phyloP scores from a whole-genome alignment of 2,329 filamentous ascomycete species.

The Stachybotrys chartarum region DNA sequence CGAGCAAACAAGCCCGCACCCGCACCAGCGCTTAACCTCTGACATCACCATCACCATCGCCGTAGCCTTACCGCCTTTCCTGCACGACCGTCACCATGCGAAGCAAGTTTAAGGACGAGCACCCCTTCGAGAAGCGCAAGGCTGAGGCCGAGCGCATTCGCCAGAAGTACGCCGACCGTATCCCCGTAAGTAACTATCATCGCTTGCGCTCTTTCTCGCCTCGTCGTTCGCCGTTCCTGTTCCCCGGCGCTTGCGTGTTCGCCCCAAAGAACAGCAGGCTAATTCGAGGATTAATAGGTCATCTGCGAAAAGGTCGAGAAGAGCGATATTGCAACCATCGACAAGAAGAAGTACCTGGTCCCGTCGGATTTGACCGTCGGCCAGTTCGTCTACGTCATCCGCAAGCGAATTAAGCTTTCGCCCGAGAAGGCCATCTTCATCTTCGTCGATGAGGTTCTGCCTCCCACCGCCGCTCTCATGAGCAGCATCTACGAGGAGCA shows the following conservation, averaged over 20 bases:
- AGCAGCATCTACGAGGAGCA: conserved; percentile 99
- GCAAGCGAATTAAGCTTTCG: conserved; percentile 98
- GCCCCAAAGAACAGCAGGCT: background rate
- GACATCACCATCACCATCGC: conserved; percentile 3
- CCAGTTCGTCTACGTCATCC: conserved; percentile 99
- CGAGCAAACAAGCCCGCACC: background rate
- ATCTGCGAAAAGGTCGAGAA: conserved; percentile 99
- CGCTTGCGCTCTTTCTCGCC: background rate
- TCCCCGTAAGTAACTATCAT: conserved; percentile 65
- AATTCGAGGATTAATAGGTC: conserved; percentile 51
- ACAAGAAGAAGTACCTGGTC: conserved; percentile 99
- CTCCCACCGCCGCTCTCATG: conserved; percentile 95
- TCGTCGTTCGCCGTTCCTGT: conserved; percentile 1
- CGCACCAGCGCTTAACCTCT: conserved; percentile 4
- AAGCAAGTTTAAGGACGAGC: conserved; percentile 99
- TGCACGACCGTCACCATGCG: conserved; percentile 62
- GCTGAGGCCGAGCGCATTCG: conserved; percentile 98
- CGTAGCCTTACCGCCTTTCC: conserved; percentile 8
- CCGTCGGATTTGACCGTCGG: conserved; percentile 96
- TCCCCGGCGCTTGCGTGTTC: background rate
- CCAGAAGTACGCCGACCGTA: conserved; percentile 97
- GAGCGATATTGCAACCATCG: conserved; percentile 97
- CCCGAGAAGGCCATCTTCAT: conserved; percentile 99
- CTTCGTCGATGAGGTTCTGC: conserved; percentile 97
- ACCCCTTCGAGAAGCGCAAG: conserved; percentile 99